These are phyloP conservation scores for Paramyrothecium roridum DNA, from an alignment of 2,329 filamentous ascomycete genomes.

Conservation along the genomic window DNA sequence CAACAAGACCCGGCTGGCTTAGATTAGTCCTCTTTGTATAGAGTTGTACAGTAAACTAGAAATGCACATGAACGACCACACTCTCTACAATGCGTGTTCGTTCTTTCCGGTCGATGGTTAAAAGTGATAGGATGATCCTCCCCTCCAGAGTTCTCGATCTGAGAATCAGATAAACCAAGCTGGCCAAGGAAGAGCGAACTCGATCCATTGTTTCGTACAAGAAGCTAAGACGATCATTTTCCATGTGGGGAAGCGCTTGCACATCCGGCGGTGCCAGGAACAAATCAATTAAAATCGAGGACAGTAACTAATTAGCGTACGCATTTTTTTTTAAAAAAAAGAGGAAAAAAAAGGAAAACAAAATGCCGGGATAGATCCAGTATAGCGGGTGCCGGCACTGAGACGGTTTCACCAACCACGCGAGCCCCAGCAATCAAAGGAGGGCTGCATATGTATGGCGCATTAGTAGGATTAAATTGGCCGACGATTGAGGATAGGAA, in stretches of 20 bases:
- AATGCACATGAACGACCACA: background rate
- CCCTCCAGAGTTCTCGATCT: too few relatives aligned
- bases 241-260: background rate
- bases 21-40: background rate
- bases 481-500: background rate
- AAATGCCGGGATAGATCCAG: background rate
- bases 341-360: background rate
- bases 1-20: background rate
- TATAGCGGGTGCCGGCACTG: background rate
- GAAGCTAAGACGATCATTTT: background rate
- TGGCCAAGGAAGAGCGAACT: too few relatives aligned
- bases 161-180: too few relatives aligned
- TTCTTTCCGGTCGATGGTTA: too few relatives aligned
- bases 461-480: background rate
- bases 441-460: background rate
- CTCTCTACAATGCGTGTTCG: too few relatives aligned
- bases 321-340: background rate
- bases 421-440: background rate
- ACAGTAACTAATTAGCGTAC: too few relatives aligned
- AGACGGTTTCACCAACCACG: background rate
- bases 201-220: background rate
- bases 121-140: too few relatives aligned
- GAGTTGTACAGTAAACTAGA: background rate
- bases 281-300: too few relatives aligned
- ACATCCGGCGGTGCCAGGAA: too few relatives aligned